Evolutionary conservation across 768 basidiomycete genomes (phyloP), one percentile per base, ranked within the genome.

Genomic region (Mycena epipterygia): DNA sequence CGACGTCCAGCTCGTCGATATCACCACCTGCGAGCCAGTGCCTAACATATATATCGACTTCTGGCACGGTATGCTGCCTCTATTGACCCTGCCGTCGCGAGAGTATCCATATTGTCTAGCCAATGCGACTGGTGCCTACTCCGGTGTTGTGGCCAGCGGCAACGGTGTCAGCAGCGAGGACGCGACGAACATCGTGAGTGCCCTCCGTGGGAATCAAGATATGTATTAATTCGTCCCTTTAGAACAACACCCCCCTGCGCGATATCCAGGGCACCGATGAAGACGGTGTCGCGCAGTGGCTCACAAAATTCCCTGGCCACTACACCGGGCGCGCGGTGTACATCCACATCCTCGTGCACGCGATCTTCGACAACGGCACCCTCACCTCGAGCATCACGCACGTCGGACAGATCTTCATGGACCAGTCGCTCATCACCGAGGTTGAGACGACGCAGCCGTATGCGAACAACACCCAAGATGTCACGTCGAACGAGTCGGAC

Each of bases 381-480:
- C 55, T 49, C 62, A 30, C 29, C 56, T 61, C 62, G 12, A 48
- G 55, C 39, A 64, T 65, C n/a, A 29, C 44, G 25, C 73, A 74
- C 63, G 67, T 74, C 67, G 73, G 73, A 17, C 73, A 74, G 58
- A 11, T 74, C 48, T 72, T 74, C 63, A 68, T 59, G n/a, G 73
- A 74, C 59, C 70, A 66, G 52, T 41, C 64, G 35, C 57, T 74
- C 14, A 71, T 74, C 39, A 61, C 29, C 35, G 51, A 46, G 5
- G 70, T 74, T 17, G 70, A 71, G n/a, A 55, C 46, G 13, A 49
- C 41, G 5, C 41, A 48, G 16, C 73, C 73, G 13, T 74, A 74
- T 46, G 46, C n/a, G 13, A 65, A 37, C 51, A 74, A 74, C 64
- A 64, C 63, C 17, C 67, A 72, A 12, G 13, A 2, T 6, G 57